Evolutionary conservation across 805 yeast species (phyloP).

Genomic region (Komagataella pastoris): DNA sequence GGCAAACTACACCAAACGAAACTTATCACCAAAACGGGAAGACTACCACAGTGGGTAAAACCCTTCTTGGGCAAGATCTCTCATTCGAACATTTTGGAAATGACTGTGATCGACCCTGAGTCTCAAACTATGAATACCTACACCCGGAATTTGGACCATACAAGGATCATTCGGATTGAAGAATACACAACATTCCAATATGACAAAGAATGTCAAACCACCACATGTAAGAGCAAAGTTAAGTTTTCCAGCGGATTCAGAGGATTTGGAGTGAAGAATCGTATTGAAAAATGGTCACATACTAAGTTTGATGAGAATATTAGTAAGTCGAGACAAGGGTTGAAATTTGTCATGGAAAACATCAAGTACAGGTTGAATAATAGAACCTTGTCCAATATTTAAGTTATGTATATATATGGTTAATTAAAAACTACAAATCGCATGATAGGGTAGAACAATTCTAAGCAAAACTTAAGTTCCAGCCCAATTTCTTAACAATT

Average conservation of each 20-base stretch:
- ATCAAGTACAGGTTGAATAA: constrained; percentile 9
- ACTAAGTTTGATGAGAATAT: constrained; percentile 56
- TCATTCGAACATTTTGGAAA: constrained; percentile 74
- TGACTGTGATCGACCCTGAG: constrained; percentile 56
- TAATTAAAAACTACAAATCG: not conserved
- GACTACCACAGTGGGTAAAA: constrained; percentile 66
- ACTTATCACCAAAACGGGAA: constrained; percentile 64
- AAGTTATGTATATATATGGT: not conserved
- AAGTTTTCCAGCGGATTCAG: constrained; percentile 60
- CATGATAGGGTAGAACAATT: no score
- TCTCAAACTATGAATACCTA: constrained; percentile 45
- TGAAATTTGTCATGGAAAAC: constrained; percentile 61
- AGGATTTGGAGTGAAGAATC: constrained; percentile 46
- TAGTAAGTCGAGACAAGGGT: constrained; percentile 53
- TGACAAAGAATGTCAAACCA: constrained; percentile 12
- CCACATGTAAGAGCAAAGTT: constrained; percentile 22
- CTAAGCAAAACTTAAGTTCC: constrained; percentile 71
- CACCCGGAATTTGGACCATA: constrained; percentile 77
- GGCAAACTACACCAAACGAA: constrained; percentile 65
- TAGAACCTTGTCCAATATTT: not conserved
- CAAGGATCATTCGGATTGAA: constrained; percentile 62
- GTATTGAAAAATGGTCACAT: constrained; percentile 77
- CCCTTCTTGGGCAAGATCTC: constrained; percentile 62
- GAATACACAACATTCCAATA: constrained; percentile 51
- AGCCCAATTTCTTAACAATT: constrained; percentile 49